phyloP scores from a whole-genome alignment of 768 basidiomycete species.

The Strobilomyces confusus region DNA sequence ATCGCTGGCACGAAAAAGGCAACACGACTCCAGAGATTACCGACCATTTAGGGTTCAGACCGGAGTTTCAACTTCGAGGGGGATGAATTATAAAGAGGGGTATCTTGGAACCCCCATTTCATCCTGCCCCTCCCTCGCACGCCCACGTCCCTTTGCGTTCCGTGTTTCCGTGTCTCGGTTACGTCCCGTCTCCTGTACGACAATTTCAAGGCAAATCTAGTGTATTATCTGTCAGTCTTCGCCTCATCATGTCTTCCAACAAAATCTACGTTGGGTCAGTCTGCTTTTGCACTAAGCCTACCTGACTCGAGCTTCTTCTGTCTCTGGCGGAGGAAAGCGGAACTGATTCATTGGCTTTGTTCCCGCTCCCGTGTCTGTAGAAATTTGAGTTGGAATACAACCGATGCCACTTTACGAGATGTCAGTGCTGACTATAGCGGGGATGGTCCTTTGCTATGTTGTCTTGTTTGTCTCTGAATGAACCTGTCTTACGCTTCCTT shows the following conservation, averaged over 20 bases:
- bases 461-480: conserved; percentile 36
- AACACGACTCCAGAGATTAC: conserved; percentile 21
- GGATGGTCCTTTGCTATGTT: conserved; percentile 40
- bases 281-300: conserved; percentile 50
- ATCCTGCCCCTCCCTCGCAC: conserved; percentile 41
- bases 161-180: conserved; percentile 53
- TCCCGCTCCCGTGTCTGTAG: conserved; percentile 51
- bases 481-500: conserved; percentile 29
- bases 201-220: conserved; percentile 45
- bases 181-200: conserved; percentile 51
- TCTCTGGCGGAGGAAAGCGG: conserved; percentile 40
- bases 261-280: conserved; percentile 96
- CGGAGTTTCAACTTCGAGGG: conserved; percentile 49
- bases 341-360: conserved; percentile 53
- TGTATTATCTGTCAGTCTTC: conserved; percentile 44
- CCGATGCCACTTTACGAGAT: conserved; percentile 83
- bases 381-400: conserved; percentile 96
- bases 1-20: conserved; percentile 21
- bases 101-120: conserved; percentile 29
- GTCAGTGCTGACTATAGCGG: conserved; percentile 62
- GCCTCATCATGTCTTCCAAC: conserved; percentile 58
- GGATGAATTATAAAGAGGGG: conserved; percentile 41
- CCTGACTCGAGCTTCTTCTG: conserved; percentile 42
- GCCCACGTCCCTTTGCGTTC: conserved; percentile 45
- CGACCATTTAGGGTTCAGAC: conserved; percentile 27